These are phyloP conservation scores for Raddia guianensis DNA, from an alignment of 176 grass and related monocot genomes.

Conservation along the genomic window DNA sequence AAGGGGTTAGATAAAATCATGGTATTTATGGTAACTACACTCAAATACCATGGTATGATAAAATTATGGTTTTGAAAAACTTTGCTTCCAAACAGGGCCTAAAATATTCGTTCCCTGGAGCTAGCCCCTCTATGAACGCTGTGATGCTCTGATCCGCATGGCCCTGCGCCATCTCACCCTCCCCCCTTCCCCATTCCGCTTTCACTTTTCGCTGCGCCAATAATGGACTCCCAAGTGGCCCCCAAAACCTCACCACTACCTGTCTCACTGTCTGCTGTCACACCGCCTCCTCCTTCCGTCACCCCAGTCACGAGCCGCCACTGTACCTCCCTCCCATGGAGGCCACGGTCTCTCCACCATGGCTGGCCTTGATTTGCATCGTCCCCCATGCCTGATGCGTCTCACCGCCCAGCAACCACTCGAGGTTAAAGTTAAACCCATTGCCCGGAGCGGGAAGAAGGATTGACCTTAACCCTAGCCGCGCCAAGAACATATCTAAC, in stretches of 20 bases:
- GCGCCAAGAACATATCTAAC: not conserved
- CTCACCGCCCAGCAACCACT: conserved; percentile 14
- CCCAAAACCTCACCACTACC: not conserved
- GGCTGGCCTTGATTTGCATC: conserved; percentile 12
- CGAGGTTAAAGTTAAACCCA: conserved; percentile 21
- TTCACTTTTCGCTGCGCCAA: conserved; percentile 21
- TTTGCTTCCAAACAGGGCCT: too few relatives aligned
- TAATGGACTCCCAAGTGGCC: conserved; percentile 41
- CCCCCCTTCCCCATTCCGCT: not conserved
- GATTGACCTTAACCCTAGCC: not conserved
- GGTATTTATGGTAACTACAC: too few relatives aligned
- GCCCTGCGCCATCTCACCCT: conserved; percentile 29
- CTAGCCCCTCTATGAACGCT: too few relatives aligned
- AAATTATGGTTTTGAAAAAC: too few relatives aligned
- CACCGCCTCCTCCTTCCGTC: not conserved
- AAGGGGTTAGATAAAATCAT: too few relatives aligned
- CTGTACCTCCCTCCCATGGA: not conserved
- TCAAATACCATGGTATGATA: too few relatives aligned
- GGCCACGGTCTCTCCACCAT: not conserved
- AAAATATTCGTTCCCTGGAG: too few relatives aligned
- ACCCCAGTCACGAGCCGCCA: not conserved
- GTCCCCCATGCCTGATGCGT: not conserved
- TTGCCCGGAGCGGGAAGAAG: not conserved
- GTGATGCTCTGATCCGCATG: too few relatives aligned
- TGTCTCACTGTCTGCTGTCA: not conserved